These are phyloP conservation scores for Hericium coralloides DNA, from an alignment of 768 basidiomycete genomes.

Conservation along the genomic window DNA sequence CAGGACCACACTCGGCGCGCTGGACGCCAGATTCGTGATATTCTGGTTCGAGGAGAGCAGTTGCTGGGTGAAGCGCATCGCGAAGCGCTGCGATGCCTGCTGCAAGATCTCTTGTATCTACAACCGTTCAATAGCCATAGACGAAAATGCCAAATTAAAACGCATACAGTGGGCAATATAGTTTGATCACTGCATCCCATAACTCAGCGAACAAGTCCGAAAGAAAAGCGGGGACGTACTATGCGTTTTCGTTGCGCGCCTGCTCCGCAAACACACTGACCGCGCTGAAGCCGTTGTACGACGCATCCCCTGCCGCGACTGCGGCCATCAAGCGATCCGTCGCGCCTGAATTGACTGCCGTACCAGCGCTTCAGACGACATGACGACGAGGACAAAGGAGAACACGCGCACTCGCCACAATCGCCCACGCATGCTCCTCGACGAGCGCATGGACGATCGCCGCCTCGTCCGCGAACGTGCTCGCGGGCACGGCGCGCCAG, in stretches of 20 bases:
- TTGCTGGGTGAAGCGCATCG: conserved; percentile 23
- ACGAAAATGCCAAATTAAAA: background rate
- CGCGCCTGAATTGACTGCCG: conserved; percentile 30
- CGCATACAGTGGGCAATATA: no score
- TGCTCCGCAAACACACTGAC: conserved; percentile 39
- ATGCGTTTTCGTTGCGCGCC: conserved; percentile 52
- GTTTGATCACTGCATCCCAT: background rate
- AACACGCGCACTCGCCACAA: conserved; percentile 37
- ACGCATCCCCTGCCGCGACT: conserved; percentile 20
- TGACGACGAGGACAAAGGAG: background rate
- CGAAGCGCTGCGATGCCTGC: conserved; percentile 27
- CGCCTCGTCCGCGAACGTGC: conserved; percentile 33
- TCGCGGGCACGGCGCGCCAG: conserved; percentile 36
- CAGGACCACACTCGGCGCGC: conserved; percentile 41
- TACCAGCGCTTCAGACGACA: background rate
- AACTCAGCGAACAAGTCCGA: background rate
- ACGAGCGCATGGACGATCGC: conserved; percentile 37
- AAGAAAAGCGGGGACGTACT: conserved; percentile 24
- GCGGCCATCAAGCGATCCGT: conserved; percentile 16
- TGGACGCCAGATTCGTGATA: conserved; percentile 28
- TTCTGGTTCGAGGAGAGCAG: conserved; percentile 19
- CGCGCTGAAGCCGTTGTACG: conserved; percentile 40
- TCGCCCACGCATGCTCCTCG: conserved; percentile 46
- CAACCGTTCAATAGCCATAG: no score
- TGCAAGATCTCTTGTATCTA: background rate